Evolutionary conservation across 345 rosid genomes (phyloP).

Genomic region (Euphorbia tirucalli): DNA sequence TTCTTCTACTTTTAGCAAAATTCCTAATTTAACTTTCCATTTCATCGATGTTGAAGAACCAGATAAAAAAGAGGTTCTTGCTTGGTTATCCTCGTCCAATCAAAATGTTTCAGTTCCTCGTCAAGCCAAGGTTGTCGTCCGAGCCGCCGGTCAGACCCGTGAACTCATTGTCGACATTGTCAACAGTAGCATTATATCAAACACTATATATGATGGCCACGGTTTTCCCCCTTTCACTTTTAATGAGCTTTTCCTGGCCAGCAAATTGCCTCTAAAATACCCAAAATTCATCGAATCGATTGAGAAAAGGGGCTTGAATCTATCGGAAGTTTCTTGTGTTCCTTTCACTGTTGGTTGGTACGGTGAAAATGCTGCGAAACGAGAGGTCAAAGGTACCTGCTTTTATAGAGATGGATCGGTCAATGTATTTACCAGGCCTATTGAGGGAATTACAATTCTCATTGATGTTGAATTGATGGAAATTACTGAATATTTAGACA

Average conservation of each 20-base stretch:
- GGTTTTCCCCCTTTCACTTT: conserved; percentile 66
- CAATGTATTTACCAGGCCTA: conserved; percentile 64
- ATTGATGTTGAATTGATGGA: conserved; percentile 62
- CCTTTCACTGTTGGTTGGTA: conserved; percentile 78
- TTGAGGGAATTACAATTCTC: conserved; percentile 54
- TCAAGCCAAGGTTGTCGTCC: conserved; percentile 53
- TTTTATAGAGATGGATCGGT: conserved; percentile 58
- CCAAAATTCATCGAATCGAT: conserved; percentile 48
- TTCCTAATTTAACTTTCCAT: conserved; percentile 55
- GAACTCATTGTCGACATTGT: conserved; percentile 54
- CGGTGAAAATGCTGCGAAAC: conserved; percentile 46
- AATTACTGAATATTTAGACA: conserved; percentile 43
- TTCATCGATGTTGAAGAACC: conserved; percentile 74
- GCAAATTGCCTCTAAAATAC: conserved; percentile 45
- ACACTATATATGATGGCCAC: conserved; percentile 39
- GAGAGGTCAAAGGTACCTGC: conserved; percentile 48
- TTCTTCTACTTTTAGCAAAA: conserved; percentile 37
- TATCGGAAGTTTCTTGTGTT: conserved; percentile 66
- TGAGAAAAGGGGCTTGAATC: conserved; percentile 37
- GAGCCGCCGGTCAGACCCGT: conserved; percentile 46
- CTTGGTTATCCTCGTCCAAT: conserved; percentile 37
- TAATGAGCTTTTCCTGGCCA: conserved; percentile 46
- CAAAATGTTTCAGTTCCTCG: conserved; percentile 29
- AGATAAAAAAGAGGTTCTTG: conserved; percentile 53
- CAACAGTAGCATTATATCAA: conserved; percentile 27